Conservation (phyloP, 371 early-diverging fungal species). For the Zychaea mexicana region DNA sequence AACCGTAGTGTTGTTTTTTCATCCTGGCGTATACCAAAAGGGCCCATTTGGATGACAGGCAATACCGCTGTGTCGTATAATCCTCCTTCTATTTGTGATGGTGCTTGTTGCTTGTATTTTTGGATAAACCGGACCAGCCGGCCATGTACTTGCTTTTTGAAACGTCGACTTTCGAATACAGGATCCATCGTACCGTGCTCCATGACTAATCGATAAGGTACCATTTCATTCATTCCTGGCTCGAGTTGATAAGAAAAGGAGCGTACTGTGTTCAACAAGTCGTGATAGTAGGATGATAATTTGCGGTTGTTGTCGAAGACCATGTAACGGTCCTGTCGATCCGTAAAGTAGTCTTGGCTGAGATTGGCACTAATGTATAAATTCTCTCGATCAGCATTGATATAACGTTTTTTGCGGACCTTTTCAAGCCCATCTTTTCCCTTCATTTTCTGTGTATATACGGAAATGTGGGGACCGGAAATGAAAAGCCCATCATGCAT, state of each 20-base stretch:
- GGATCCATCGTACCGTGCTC: conserved; percentile 61
- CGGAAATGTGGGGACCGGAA: too few relatives aligned
- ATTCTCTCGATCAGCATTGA: background rate
- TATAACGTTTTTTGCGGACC: too few relatives aligned
- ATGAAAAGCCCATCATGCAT: too few relatives aligned
- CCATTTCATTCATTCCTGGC: background rate
- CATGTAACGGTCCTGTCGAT: conserved; percentile 95
- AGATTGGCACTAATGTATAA: conserved; percentile 84
- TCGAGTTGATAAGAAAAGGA: conserved; percentile 68
- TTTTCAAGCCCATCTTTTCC: background rate
- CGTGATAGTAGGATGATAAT: conserved; percentile 71
- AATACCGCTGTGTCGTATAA: conserved; percentile 70
- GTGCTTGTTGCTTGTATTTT: background rate
- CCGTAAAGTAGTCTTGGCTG: conserved; percentile 91
- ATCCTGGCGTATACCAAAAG: conserved; percentile 82
- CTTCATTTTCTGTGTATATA: too few relatives aligned
- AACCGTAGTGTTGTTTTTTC: conserved; percentile 63
- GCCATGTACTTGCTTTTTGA: conserved; percentile 56
- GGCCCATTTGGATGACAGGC: conserved; percentile 91
- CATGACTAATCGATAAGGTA: conserved; percentile 22
- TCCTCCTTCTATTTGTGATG: conserved; percentile 9
- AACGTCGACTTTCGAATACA: conserved; percentile 57
- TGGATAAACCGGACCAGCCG: conserved; percentile 41
- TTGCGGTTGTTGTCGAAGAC: conserved; percentile 54
- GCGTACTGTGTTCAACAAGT: conserved; percentile 64